A percentile compares a stretch with the other conserved stretches of the same genome.
Evolutionary conservation across 2,329 filamentous ascomycete species (phyloP).

Genomic region (Curvularia sp.): DNA sequence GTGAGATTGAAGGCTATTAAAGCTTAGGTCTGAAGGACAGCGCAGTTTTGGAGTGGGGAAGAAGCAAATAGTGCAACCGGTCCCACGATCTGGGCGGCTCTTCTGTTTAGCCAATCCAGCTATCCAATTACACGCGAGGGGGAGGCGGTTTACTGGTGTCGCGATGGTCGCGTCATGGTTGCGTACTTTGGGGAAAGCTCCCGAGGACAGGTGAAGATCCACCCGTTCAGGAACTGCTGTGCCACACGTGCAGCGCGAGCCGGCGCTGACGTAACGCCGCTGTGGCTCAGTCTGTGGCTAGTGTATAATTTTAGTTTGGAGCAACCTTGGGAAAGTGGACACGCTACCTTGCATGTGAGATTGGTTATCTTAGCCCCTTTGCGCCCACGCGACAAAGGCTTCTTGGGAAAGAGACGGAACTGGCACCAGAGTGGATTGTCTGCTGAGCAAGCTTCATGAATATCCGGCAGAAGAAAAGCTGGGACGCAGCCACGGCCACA

Average conservation of each 20-base stretch:
- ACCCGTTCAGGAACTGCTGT: slow-evolving; percentile 4
- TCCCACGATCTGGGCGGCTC: slow-evolving; percentile 10
- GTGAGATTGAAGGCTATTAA: slow-evolving; percentile 1
- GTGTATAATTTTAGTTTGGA: slow-evolving; percentile 20
- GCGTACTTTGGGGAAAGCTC: slow-evolving; percentile 31
- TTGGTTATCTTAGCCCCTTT: slow-evolving; percentile 25
- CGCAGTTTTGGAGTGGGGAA: slow-evolving; percentile 8
- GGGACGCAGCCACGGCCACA: slow-evolving; percentile 34
- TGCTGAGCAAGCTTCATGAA: slow-evolving; percentile 25
- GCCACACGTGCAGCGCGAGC: slow-evolving; percentile 24
- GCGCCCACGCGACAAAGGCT: slow-evolving; percentile 16
- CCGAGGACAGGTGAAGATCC: slow-evolving; percentile 10
- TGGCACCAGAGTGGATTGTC: slow-evolving; percentile 12
- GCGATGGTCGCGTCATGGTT: slow-evolving; percentile 44
- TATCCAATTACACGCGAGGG: slow-evolving; percentile 18
- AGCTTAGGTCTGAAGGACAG: slow-evolving; percentile 4
- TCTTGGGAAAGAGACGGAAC: slow-evolving; percentile 10
- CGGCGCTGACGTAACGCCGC: slow-evolving; percentile 25
- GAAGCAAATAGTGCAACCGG: slow-evolving; percentile 8
- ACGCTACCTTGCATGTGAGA: slow-evolving; percentile 31
- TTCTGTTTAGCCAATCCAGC: not conserved
- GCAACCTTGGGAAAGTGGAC: slow-evolving; percentile 41
- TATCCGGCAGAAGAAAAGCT: slow-evolving; percentile 23
- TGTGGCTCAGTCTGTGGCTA: slow-evolving; percentile 19
- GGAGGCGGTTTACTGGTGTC: slow-evolving; percentile 25